Percentiles rank a stretch among this genome's conserved stretches.
These are phyloP conservation scores for Monascus purpureus DNA, from an alignment of 495 filamentous ascomycete species.

Conservation along the genomic window DNA sequence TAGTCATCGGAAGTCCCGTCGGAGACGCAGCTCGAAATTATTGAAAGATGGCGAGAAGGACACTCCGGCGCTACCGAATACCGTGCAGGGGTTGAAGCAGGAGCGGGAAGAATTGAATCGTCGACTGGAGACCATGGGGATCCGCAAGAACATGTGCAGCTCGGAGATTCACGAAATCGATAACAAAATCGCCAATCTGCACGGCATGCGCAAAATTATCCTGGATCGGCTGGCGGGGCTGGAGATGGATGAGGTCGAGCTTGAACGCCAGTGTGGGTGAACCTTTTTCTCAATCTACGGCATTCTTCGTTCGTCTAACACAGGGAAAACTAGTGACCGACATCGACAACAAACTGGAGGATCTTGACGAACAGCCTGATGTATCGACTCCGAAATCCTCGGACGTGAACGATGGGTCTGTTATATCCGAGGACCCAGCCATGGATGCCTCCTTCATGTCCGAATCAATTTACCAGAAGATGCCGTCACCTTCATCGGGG, in stretches of 20 bases:
- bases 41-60: constrained; percentile 44
- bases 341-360: constrained; percentile 74
- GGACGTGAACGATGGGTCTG: constrained; percentile 39
- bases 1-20: constrained; percentile 50
- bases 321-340: constrained; percentile 46
- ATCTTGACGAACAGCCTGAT: constrained; percentile 56
- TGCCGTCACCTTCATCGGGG: constrained; percentile 51
- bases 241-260: constrained; percentile 79
- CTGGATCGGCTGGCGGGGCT: constrained; percentile 78
- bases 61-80: constrained; percentile 39
- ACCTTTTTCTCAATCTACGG: constrained; percentile 1
- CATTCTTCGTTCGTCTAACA: constrained; percentile 8
- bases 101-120: constrained; percentile 65
- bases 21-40: constrained; percentile 53
- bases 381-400: constrained; percentile 39
- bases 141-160: constrained; percentile 96
- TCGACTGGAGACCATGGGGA: constrained; percentile 75
- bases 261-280: constrained; percentile 71
- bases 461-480: constrained; percentile 88
- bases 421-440: constrained; percentile 38
- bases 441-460: constrained; percentile 81
- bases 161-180: constrained; percentile 94
- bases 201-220: constrained; percentile 87
- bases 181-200: constrained; percentile 86
- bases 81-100: constrained; percentile 56